Percentiles rank a stretch among this genome's conserved stretches.
phyloP scores from a whole-genome alignment of 305 asterid species.

The Fraxinus baroniana region DNA sequence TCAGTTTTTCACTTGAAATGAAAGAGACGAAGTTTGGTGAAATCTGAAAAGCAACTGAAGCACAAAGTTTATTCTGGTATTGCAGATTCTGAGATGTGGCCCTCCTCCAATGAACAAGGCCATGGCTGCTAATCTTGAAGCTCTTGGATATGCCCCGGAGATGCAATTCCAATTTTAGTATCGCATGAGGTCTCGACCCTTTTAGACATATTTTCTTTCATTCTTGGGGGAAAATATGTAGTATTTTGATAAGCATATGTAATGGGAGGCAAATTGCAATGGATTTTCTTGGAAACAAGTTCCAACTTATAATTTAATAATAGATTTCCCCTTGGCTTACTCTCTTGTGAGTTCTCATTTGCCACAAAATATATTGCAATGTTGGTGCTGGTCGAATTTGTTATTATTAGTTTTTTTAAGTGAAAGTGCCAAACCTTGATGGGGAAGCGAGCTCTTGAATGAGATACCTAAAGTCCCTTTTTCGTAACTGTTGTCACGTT shows the following conservation, averaged over 20 bases:
- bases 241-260: conserved; percentile 9
- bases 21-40: neutral
- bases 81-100: conserved; percentile 73
- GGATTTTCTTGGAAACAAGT: neutral
- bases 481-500: too few relatives aligned
- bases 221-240: conserved; percentile 13
- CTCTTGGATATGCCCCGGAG: conserved; percentile 61
- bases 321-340: neutral
- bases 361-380: neutral
- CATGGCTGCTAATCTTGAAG: conserved; percentile 85
- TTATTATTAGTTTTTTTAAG: neutral
- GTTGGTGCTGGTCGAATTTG: neutral
- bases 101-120: conserved; percentile 96
- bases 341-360: neutral
- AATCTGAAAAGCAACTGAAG: neutral
- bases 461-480: neutral
- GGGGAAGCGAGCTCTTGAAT: neutral
- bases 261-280: neutral
- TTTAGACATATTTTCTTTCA: neutral
- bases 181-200: neutral
- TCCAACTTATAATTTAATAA: neutral
- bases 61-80: neutral
- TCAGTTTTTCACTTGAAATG: neutral
- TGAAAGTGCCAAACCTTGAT: neutral
- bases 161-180: conserved; percentile 79